Evolutionary conservation across 129 eudicot genomes (phyloP).

Genomic region (Pulicaria dysenterica): DNA sequence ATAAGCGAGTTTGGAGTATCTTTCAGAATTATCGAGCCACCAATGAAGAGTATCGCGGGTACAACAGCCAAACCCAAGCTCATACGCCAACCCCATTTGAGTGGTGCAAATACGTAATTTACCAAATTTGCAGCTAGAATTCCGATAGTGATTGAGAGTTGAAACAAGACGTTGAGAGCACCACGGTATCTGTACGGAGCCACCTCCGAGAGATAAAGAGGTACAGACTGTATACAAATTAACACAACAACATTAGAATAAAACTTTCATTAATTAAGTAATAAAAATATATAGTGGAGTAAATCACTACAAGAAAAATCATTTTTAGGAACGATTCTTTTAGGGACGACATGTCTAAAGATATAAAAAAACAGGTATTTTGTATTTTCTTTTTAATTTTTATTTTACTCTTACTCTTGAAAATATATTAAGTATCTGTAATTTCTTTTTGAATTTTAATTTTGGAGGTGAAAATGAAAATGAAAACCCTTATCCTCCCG

Average conservation of each 20-base stretch:
- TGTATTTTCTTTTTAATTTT: no score
- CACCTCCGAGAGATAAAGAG: conserved; percentile 55
- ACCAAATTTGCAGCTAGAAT: conserved; percentile 44
- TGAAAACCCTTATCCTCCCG: no score
- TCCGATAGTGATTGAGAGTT: conserved; percentile 53
- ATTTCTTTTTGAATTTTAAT: no score
- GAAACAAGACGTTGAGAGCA: conserved; percentile 49
- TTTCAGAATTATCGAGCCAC: conserved; percentile 43
- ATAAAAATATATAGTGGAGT: no score
- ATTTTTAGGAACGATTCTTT: no score
- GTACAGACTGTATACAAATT: conserved; percentile 39
- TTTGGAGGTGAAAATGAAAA: no score
- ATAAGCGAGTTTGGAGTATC: conserved; percentile 60
- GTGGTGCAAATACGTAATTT: conserved; percentile 42
- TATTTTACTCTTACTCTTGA: no score
- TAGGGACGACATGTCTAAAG: no score
- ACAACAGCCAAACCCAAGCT: conserved; percentile 48
- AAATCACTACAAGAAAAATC: no score
- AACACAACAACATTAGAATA: neutral
- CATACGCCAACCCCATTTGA: conserved; percentile 49
- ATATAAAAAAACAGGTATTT: no score
- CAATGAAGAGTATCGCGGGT: conserved; percentile 46
- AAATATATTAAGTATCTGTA: no score
- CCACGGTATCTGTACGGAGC: conserved; percentile 55
- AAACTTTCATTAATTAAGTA: neutral